phyloP scores from a whole-genome alignment of 2,329 filamentous ascomycete species.

The Xylaria polymorpha region DNA sequence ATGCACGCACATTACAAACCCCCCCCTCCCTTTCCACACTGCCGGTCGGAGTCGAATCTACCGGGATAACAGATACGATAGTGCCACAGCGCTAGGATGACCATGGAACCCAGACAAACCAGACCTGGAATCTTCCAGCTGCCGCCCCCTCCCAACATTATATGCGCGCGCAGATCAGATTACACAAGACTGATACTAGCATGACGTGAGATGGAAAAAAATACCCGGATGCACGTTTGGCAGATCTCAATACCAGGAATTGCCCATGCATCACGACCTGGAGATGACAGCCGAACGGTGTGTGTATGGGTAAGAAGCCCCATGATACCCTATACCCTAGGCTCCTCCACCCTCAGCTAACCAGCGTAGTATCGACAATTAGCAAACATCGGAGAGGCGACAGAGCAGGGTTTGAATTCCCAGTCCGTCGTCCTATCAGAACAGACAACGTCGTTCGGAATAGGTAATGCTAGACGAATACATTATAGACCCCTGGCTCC shows the following conservation, averaged over 20 bases:
- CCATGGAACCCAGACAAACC: constrained; percentile 5
- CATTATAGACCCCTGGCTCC: constrained; percentile 12
- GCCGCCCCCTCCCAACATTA: background rate
- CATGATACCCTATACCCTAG: constrained; percentile 20
- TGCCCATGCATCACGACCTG: constrained; percentile 18
- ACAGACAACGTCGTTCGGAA: constrained; percentile 23
- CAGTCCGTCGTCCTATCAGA: constrained; percentile 30
- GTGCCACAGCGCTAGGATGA: constrained; percentile 5
- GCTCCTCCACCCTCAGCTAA: constrained; percentile 27
- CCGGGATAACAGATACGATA: background rate
- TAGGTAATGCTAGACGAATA: constrained; percentile 37
- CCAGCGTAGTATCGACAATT: constrained; percentile 19
- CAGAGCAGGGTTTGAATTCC: constrained; percentile 11
- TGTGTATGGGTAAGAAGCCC: constrained; percentile 12
- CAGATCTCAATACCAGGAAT: constrained; percentile 23
- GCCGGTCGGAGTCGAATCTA: constrained; percentile 15
- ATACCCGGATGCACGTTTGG: constrained; percentile 29
- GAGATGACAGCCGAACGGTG: constrained; percentile 16
- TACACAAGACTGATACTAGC: constrained; percentile 18
- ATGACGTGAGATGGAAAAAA: constrained; percentile 20
- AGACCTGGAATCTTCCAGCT: constrained; percentile 4
- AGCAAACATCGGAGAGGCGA: constrained; percentile 16
- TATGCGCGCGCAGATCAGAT: constrained; percentile 15
- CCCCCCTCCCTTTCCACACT: background rate
- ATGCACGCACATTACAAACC: background rate